Base-by-base conservation (phyloP, 805 yeast genomes). In the Lipomyces starkeyi region DNA sequence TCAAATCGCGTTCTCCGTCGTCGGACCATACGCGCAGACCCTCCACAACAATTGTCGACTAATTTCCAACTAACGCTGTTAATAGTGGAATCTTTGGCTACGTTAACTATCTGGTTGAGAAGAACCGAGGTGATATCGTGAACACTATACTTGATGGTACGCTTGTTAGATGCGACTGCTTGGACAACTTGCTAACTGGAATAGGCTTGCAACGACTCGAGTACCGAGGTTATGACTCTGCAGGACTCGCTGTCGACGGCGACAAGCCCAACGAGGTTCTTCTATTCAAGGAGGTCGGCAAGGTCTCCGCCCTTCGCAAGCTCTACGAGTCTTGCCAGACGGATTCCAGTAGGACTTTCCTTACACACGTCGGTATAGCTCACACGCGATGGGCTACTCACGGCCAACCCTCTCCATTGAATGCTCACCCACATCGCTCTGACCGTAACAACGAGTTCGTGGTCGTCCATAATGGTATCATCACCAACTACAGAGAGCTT, bases 311-410 rank as follows among this genome's bases (percentile, higher is more conserved):
- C 66, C 87, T 95, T 78, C 89, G 85, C 78, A 88, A 88, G 80
- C 87, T 91, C 73, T 76, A 81, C 61, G 78, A 77, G 59, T 76
- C 77, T 60, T 73, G 78, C 27, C 78, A 85, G 58, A 84, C 88
- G 66, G 86, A 90, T 75, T 84, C 89, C 74, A 80, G 84, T 35
- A 87, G 86, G 69, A 83, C 86, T 25, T 93, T 91, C 77, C 88
- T 86, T 74, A 87, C 89, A 78, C 99, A 95, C 78, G 93, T 88
- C 69, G 99, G 97, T 78, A 95, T 95, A 79, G 98, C 99, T 29
- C 99, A 95, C 81, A 95, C 99, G 14, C 91, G 99, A 84, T 95
- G 99, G 99, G 99, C 99, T 62, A 95, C 99, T 52, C 99, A 95
- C 80, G 99, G 99, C 80, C 91, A 88, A 75, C 98, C 98, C 66